phyloP scores from a whole-genome alignment of 495 filamentous ascomycete species.

The Tuber aestivum region DNA sequence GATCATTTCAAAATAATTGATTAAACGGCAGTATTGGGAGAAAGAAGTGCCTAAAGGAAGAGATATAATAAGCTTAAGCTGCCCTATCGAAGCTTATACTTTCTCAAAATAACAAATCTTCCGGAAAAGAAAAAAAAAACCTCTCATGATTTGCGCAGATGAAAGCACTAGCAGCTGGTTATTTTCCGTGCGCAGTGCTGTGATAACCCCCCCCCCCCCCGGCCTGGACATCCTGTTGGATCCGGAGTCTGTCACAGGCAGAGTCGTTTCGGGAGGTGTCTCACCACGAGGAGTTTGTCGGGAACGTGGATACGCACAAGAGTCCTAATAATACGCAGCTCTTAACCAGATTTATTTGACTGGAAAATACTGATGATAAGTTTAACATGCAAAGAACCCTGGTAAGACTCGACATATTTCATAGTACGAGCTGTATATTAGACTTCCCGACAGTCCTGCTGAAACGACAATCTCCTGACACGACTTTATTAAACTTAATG shows the following conservation, averaged over 20 bases:
- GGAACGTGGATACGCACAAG: too few species aligned
- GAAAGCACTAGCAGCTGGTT: not conserved
- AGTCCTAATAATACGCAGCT: too few species aligned
- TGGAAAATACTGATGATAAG: too few species aligned
- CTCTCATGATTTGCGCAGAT: not conserved
- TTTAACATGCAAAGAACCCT: too few species aligned
- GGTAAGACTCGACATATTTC: too few species aligned
- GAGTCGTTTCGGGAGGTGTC: too few species aligned
- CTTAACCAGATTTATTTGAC: too few species aligned
- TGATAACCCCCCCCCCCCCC: not conserved
- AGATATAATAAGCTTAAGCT: not conserved
- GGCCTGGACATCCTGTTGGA: not conserved
- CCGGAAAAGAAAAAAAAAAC: not conserved
- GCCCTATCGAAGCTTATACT: not conserved
- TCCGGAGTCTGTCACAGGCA: not conserved
- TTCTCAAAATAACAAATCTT: not conserved
- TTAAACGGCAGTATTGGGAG: not conserved
- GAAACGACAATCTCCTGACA: too few species aligned
- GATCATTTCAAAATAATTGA: not conserved
- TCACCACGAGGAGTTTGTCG: too few species aligned
- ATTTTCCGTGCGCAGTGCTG: not conserved
- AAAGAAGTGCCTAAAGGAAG: not conserved
- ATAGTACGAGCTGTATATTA: too few species aligned
- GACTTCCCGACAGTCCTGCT: too few species aligned
- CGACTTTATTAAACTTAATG: too few species aligned